These are phyloP conservation scores for Scytalidium lignicola DNA, from an alignment of 2,329 filamentous ascomycete genomes.

Conservation along the genomic window DNA sequence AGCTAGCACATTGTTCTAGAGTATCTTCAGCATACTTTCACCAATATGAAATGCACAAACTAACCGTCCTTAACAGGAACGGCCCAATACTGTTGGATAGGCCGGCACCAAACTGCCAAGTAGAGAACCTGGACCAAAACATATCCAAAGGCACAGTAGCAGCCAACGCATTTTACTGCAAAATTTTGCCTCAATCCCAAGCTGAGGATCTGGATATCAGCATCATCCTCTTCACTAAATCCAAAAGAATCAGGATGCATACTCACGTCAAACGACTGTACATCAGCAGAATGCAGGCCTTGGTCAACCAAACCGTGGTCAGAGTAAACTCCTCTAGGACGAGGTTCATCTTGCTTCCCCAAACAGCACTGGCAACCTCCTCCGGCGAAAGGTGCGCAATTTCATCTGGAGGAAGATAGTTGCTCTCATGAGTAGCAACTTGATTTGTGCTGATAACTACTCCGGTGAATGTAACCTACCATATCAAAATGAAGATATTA, in stretches of 20 bases:
- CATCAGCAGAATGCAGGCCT: constrained; percentile 37
- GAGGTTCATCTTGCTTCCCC: constrained; percentile 55
- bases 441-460: neutral
- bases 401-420: neutral
- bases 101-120: constrained; percentile 44
- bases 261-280: neutral
- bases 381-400: neutral
- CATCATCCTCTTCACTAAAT: constrained; percentile 39
- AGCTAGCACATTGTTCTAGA: constrained; percentile 45
- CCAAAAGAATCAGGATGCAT: neutral
- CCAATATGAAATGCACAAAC: constrained; percentile 38
- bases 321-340: constrained; percentile 56
- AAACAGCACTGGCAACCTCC: neutral
- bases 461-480: neutral
- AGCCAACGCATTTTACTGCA: constrained; percentile 40
- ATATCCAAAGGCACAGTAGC: constrained; percentile 40
- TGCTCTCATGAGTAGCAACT: neutral
- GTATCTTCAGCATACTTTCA: constrained; percentile 18
- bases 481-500: neutral
- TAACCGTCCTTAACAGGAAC: neutral
- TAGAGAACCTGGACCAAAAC: constrained; percentile 43
- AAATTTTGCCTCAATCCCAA: constrained; percentile 37
- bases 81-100: constrained; percentile 15
- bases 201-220: neutral
- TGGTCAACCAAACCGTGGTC: constrained; percentile 47